Evolutionary conservation across 192 early-diverging fungal species (phyloP).

Genomic region (Gorgonomyces haynaldii): DNA sequence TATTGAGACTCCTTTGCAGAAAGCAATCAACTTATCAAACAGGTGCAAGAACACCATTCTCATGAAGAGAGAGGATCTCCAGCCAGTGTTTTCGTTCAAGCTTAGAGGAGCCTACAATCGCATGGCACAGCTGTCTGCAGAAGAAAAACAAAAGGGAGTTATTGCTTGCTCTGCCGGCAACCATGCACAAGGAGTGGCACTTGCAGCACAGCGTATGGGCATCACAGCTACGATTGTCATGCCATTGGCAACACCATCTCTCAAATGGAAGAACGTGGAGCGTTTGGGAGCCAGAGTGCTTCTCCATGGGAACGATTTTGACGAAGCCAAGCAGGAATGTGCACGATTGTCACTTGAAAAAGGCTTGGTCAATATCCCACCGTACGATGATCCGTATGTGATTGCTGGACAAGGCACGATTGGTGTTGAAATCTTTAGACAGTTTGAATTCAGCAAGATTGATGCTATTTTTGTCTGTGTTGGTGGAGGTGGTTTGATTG

Average conservation of each 20-base stretch:
- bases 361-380: conserved; percentile 84
- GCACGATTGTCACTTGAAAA: conserved; percentile 36
- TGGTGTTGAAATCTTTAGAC: conserved; percentile 52
- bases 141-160: conserved; percentile 74
- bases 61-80: conserved; percentile 94
- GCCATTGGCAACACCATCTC: conserved; percentile 65
- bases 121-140: conserved; percentile 65
- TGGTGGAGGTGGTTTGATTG: conserved; percentile 87
- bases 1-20: conserved; percentile 77
- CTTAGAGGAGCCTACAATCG: conserved; percentile 94
- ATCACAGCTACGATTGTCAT: conserved; percentile 96
- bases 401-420: conserved; percentile 98
- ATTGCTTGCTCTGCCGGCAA: conserved; percentile 97
- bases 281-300: conserved; percentile 84
- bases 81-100: conserved; percentile 97
- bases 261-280: conserved; percentile 86
- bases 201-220: conserved; percentile 82
- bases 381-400: conserved; percentile 95
- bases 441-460: conserved; percentile 30
- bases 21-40: conserved; percentile 69
- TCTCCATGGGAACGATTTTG: conserved; percentile 84
- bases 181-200: conserved; percentile 87
- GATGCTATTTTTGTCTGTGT: conserved; percentile 86
- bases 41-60: conserved; percentile 58
- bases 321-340: conserved; percentile 85